Evolutionary conservation across 176 grass and related monocot genomes (phyloP).

Genomic region (Neostapfia colusana): DNA sequence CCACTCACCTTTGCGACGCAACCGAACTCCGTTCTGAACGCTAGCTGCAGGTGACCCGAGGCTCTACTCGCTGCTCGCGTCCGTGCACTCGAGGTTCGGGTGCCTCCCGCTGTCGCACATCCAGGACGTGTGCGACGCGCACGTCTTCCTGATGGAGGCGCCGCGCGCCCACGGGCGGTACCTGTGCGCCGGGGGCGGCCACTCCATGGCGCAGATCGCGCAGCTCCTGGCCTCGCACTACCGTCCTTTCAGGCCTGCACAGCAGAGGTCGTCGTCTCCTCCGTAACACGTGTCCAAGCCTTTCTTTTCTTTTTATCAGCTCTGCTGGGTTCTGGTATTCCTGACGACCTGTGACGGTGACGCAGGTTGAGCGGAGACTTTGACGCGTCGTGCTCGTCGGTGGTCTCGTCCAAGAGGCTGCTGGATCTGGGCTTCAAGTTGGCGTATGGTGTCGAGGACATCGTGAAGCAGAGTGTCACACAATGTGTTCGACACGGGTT

Average conservation of each 20-base stretch:
- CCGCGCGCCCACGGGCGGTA: constrained; percentile 44
- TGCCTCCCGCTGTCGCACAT: constrained; percentile 72
- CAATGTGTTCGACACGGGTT: constrained; percentile 53
- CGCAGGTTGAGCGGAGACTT: constrained; percentile 47
- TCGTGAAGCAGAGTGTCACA: constrained; percentile 48
- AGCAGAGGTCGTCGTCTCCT: too few species aligned
- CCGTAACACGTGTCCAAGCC: too few species aligned
- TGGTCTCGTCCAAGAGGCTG: constrained; percentile 62
- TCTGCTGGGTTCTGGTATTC: constrained; percentile 5
- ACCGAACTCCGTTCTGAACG: too few species aligned
- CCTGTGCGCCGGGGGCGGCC: constrained; percentile 52
- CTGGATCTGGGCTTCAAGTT: constrained; percentile 69
- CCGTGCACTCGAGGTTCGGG: constrained; percentile 71
- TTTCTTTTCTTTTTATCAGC: too few species aligned
- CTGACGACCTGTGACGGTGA: too few species aligned
- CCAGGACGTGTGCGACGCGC: constrained; percentile 78
- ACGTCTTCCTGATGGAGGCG: constrained; percentile 65
- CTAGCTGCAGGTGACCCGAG: constrained; percentile 64
- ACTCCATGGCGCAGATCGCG: constrained; percentile 37
- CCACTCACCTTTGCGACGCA: too few species aligned
- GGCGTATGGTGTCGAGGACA: constrained; percentile 28
- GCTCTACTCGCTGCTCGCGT: constrained; percentile 55
- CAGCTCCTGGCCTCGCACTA: constrained; percentile 43
- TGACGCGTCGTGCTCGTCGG: constrained; percentile 26
- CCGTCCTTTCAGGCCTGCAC: too few species aligned